These are phyloP conservation scores for Dactylellina leptospora DNA, from an alignment of 2,329 filamentous ascomycete genomes.

Conservation along the genomic window DNA sequence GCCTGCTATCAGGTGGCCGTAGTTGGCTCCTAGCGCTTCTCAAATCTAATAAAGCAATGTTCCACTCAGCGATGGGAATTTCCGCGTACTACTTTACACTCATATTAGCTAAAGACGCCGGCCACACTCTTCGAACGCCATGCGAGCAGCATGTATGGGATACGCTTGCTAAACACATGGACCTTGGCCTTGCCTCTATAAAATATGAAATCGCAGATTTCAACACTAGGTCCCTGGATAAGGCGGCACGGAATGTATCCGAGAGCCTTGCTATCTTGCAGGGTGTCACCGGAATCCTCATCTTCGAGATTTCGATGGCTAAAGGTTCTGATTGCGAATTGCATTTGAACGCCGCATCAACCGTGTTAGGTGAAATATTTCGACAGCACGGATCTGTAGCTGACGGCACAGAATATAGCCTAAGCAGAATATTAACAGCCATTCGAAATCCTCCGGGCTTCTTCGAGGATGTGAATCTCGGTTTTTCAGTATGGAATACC, in stretches of 20 bases:
- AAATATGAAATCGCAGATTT: conserved; percentile 58
- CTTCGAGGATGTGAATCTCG: conserved; percentile 60
- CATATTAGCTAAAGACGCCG: conserved; percentile 60
- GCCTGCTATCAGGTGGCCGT: conserved; percentile 67
- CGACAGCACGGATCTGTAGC: background rate
- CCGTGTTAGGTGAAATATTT: background rate
- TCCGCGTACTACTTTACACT: conserved; percentile 69
- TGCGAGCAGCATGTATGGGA: conserved; percentile 59
- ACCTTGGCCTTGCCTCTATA: conserved; percentile 63
- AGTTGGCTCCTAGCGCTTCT: conserved; percentile 70
- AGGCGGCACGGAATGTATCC: background rate
- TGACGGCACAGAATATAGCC: background rate
- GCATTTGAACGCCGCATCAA: background rate
- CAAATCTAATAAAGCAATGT: conserved; percentile 68
- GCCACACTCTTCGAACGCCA: conserved; percentile 57
- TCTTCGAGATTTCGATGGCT: background rate
- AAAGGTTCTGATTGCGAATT: background rate
- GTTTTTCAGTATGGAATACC: conserved; percentile 62
- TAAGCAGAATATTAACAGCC: conserved; percentile 3
- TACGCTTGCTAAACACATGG: conserved; percentile 63
- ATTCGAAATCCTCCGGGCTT: conserved; percentile 59
- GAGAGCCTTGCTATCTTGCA: conserved; percentile 58
- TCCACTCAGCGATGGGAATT: conserved; percentile 68
- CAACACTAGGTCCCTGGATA: background rate
- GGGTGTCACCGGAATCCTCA: background rate